These are phyloP conservation scores for Oidiodendron maius DNA, from an alignment of 495 filamentous ascomycete species.

Conservation along the genomic window DNA sequence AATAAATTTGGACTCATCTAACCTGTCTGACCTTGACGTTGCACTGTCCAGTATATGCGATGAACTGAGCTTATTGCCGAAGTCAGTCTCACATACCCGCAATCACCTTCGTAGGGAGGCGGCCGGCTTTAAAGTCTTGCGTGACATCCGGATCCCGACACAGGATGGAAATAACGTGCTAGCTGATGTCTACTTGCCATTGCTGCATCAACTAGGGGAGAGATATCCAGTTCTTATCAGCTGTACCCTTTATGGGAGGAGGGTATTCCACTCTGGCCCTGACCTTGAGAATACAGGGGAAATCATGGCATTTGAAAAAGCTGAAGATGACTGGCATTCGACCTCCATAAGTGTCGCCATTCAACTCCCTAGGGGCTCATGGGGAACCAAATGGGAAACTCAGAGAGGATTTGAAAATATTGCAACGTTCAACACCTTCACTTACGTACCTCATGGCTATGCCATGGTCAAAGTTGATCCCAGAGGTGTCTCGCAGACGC, in stretches of 20 bases:
- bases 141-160: slow-evolving; percentile 2
- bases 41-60: slow-evolving; percentile 1
- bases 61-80: slow-evolving; percentile 1
- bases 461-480: slow-evolving; percentile 10
- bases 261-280: slow-evolving; percentile 2
- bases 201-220: neutral
- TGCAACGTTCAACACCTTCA: slow-evolving; percentile 4
- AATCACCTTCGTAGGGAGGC: slow-evolving; percentile 6
- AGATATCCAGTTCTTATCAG: slow-evolving; percentile 5
- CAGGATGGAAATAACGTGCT: slow-evolving; percentile 1
- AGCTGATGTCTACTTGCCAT: slow-evolving; percentile 6
- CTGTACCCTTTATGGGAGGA: slow-evolving; percentile 5
- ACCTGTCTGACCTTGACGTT: neutral
- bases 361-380: neutral
- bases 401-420: slow-evolving; percentile 9
- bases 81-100: slow-evolving; percentile 2
- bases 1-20: slow-evolving; percentile 1
- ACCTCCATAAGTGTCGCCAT: slow-evolving; percentile 1
- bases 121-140: slow-evolving; percentile 4
- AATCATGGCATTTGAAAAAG: slow-evolving; percentile 5
- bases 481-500: slow-evolving; percentile 7
- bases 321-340: slow-evolving; percentile 7
- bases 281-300: neutral
- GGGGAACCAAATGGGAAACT: neutral
- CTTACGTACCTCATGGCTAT: slow-evolving; percentile 9